Conservation (phyloP, 176 grass and related monocot genomes). For the Musa acuminata region DNA sequence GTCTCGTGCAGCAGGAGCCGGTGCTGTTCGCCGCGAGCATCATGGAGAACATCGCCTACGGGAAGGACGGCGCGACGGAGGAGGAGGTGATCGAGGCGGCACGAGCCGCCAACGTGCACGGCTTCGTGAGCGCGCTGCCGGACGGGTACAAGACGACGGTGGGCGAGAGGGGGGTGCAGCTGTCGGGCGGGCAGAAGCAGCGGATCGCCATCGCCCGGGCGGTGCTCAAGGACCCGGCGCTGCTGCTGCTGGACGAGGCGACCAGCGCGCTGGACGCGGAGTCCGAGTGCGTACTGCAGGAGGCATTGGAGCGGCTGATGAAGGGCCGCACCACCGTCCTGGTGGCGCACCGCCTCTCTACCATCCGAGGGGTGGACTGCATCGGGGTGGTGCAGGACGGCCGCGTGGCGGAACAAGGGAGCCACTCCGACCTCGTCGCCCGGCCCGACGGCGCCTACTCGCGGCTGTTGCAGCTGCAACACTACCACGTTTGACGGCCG, state of each 20-base stretch:
- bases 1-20: slow-evolving; percentile 83
- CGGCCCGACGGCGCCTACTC: slow-evolving; percentile 58
- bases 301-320: slow-evolving; percentile 83
- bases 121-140: slow-evolving; percentile 64
- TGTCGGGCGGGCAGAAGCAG: slow-evolving; percentile 77
- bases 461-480: slow-evolving; percentile 62
- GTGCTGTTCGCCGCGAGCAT: slow-evolving; percentile 70
- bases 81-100: slow-evolving; percentile 57
- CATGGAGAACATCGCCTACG: slow-evolving; percentile 81
- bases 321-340: slow-evolving; percentile 68
- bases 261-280: slow-evolving; percentile 79
- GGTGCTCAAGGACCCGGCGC: slow-evolving; percentile 72
- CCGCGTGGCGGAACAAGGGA: slow-evolving; percentile 57
- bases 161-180: slow-evolving; percentile 69
- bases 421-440: slow-evolving; percentile 55
- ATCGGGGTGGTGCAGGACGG: slow-evolving; percentile 73
- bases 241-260: slow-evolving; percentile 73
- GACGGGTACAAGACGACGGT: slow-evolving; percentile 73
- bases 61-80: slow-evolving; percentile 53
- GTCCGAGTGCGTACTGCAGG: slow-evolving; percentile 80
- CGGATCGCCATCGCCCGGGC: slow-evolving; percentile 77
- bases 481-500: slow-evolving; percentile 39
- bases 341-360: slow-evolving; percentile 67
- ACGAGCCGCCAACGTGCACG: slow-evolving; percentile 65
- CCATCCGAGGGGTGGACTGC: slow-evolving; percentile 48